Percentiles rank a stretch among this genome's conserved stretches.
Evolutionary conservation across 2,329 filamentous ascomycete genomes (phyloP).

Genomic region (Colletotrichum sp.): DNA sequence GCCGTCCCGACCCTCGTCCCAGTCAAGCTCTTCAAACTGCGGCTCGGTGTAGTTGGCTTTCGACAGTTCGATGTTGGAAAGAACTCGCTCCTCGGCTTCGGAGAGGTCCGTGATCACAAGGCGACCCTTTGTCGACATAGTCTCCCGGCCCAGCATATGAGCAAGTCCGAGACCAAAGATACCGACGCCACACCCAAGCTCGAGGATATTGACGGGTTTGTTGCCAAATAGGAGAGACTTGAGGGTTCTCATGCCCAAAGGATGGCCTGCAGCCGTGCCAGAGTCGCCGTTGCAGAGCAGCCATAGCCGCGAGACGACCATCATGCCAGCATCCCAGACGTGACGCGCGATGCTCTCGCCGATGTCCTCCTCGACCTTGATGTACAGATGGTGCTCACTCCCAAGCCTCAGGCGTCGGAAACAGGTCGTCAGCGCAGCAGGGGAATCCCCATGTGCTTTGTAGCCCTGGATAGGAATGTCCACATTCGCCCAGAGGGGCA

Average conservation of each 20-base stretch:
- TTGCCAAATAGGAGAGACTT: slow-evolving; percentile 30
- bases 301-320: slow-evolving; percentile 42
- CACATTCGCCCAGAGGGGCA: slow-evolving; percentile 47
- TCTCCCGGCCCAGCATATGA: slow-evolving; percentile 33
- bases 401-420: slow-evolving; percentile 34
- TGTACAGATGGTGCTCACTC: slow-evolving; percentile 25
- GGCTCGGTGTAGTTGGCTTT: slow-evolving; percentile 24
- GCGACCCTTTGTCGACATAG: slow-evolving; percentile 28
- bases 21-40: slow-evolving; percentile 61
- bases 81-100: slow-evolving; percentile 55
- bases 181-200: slow-evolving; percentile 63
- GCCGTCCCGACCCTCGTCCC: slow-evolving; percentile 55
- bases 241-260: neutral
- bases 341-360: slow-evolving; percentile 66
- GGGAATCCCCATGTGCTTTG: neutral
- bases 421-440: slow-evolving; percentile 26
- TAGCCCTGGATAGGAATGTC: slow-evolving; percentile 1
- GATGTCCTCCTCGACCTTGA: slow-evolving; percentile 60
- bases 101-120: slow-evolving; percentile 62
- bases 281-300: slow-evolving; percentile 10
- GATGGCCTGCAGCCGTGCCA: neutral
- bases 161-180: slow-evolving; percentile 55
- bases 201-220: slow-evolving; percentile 47
- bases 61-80: slow-evolving; percentile 47
- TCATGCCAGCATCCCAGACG: slow-evolving; percentile 62